Base-by-base conservation (phyloP, 2,329 filamentous ascomycete genomes). In the Aspergillus sp. region DNA sequence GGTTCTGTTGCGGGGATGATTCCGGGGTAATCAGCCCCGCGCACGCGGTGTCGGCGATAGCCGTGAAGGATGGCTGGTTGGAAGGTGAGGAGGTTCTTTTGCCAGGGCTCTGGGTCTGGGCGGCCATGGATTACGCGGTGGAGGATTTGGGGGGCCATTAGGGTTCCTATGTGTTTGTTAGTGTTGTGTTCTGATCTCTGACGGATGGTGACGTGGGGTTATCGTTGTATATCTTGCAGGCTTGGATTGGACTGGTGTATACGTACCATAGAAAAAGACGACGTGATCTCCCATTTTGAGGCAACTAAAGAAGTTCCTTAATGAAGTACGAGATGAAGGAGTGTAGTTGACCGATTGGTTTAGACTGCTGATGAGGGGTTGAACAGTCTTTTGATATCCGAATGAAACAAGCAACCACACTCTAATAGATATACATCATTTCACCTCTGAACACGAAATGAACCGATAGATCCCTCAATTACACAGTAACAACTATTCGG, bases 101-200 rank as follows among this genome's bases (percentile, higher is more conserved):
- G 76, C 53, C 71, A 76, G 65, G 66, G 75, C 60, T 66, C 78
- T 32, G 61, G 80, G 61, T 53, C 76, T 13, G 71, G 66, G 7
- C 71, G 69, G 55, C 83, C 81, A 69, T 90, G 88, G 67, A 88
- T 88, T 39, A 95, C 90, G 30, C 86, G 85, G 71, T 86, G 85
- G 58, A 97, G 88, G 60, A 97, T 84, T 61, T 86, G 81, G 0
- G 86, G 82, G n/a, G 85, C 86, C 90, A 96, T 96, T 62, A 84
- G 69, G 22, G 80, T 83, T 55, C 77, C 71, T 76, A 43, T 25
- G 44, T 38, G 13, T 44, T 33, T 23, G 38, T 37, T 41, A 33
- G 7, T 9, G 9, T 39, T 37, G 25, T 33, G 35, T 41, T 23
- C 5, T 22, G 33, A 17, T 35, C n/a, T 12, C 6, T 35, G 33